Evolutionary conservation across 306 rosid species (phyloP).

Genomic region (Cercis canadensis): DNA sequence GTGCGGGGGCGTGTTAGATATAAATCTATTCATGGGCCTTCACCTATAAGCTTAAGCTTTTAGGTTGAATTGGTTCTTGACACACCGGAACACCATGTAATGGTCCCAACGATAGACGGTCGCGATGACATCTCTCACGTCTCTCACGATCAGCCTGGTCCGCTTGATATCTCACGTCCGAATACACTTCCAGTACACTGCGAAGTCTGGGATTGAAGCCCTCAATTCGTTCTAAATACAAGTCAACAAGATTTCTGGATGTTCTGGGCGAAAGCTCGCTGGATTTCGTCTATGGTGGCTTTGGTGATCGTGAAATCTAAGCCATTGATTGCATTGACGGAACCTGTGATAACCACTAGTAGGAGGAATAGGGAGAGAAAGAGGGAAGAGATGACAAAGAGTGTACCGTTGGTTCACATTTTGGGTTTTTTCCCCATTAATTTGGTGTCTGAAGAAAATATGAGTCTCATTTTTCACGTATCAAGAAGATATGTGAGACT

Average conservation of each 20-base stretch:
- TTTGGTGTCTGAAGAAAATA: too few relatives aligned
- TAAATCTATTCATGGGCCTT: too few relatives aligned
- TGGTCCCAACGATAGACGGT: conserved; percentile 19
- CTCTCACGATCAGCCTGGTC: conserved; percentile 59
- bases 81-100: conserved; percentile 73
- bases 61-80: too few relatives aligned
- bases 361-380: neutral
- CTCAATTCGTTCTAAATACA: conserved; percentile 49
- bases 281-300: conserved; percentile 63
- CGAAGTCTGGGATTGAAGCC: conserved; percentile 58
- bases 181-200: conserved; percentile 71
- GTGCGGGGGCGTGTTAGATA: too few relatives aligned
- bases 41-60: too few relatives aligned
- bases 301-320: conserved; percentile 44
- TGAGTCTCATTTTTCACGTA: too few relatives aligned
- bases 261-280: conserved; percentile 51
- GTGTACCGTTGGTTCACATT: neutral
- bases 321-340: conserved; percentile 20
- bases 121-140: too few relatives aligned
- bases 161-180: conserved; percentile 66
- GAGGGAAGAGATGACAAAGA: too few relatives aligned
- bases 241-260: conserved; percentile 53
- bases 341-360: neutral
- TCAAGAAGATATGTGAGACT: too few relatives aligned
- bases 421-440: too few relatives aligned